Conservation (phyloP, 495 filamentous ascomycete genomes). For the Aspergillus diversus region DNA sequence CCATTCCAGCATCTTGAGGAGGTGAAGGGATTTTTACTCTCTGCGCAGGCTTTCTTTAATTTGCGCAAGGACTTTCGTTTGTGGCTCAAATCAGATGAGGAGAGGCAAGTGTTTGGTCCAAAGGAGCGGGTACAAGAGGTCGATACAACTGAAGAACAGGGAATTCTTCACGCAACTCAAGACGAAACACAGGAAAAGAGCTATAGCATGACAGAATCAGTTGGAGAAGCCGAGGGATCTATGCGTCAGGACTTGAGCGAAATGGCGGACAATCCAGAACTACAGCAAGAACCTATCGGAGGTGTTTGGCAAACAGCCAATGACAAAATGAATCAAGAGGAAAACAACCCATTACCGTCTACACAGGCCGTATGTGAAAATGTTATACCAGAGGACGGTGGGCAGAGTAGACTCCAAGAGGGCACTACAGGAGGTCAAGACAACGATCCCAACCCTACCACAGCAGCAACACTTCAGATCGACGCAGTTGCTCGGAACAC, state of each 20-base stretch:
- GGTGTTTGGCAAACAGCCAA: not conserved
- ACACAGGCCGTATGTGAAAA: not conserved
- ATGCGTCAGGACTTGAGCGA: no score
- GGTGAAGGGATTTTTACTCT: not conserved
- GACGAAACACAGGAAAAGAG: not conserved
- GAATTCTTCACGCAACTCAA: not conserved
- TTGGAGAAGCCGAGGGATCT: not conserved
- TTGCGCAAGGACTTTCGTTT: not conserved
- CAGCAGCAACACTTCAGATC: not conserved
- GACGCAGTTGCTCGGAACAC: not conserved
- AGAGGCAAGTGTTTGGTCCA: not conserved
- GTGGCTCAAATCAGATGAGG: not conserved
- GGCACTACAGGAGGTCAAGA: not conserved
- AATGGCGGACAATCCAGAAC: not conserved
- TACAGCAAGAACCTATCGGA: not conserved
- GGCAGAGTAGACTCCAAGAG: not conserved
- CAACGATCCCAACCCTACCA: not conserved
- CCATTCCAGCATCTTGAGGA: slow-evolving; percentile 1
- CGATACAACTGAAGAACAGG: not conserved
- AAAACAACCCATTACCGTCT: not conserved
- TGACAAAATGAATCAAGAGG: not conserved
- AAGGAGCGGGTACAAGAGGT: not conserved
- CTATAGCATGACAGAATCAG: not conserved
- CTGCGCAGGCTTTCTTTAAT: not conserved
- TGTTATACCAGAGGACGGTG: not conserved